Percentiles rank a stretch among this genome's conserved stretches.
These are phyloP conservation scores for Ammopiptanthus mongolicus DNA, from an alignment of 306 rosid genomes.

Conservation along the genomic window DNA sequence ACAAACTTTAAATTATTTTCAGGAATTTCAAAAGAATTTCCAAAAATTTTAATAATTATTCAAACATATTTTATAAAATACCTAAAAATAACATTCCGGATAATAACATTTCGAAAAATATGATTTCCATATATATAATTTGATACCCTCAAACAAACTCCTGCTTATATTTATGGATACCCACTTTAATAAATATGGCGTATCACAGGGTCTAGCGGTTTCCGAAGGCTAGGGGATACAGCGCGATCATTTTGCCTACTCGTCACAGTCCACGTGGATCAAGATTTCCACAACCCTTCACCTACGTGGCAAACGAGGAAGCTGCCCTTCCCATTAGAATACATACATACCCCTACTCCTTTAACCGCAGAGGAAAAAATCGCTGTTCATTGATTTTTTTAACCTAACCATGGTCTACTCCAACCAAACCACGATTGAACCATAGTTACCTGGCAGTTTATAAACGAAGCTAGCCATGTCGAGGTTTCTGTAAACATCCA, in stretches of 20 bases:
- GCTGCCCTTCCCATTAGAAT: slow-evolving; percentile 21
- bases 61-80: too few relatives aligned
- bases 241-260: not conserved
- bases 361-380: slow-evolving; percentile 45
- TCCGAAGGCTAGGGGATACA: slow-evolving; percentile 23
- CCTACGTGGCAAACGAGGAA: slow-evolving; percentile 20
- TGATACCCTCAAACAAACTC: too few relatives aligned
- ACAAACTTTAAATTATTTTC: too few relatives aligned
- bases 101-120: too few relatives aligned
- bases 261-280: not conserved
- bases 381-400: slow-evolving; percentile 16
- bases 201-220: slow-evolving; percentile 29
- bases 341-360: not conserved
- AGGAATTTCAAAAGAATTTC: too few relatives aligned
- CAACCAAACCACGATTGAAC: slow-evolving; percentile 41
- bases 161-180: not conserved
- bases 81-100: too few relatives aligned
- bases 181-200: slow-evolving; percentile 16
- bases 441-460: slow-evolving; percentile 33
- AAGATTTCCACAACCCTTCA: not conserved
- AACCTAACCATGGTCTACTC: slow-evolving; percentile 38
- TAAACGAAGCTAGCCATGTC: slow-evolving; percentile 32
- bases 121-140: too few relatives aligned
- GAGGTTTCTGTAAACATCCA: slow-evolving; percentile 34
- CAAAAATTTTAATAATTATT: too few relatives aligned